Base-by-base conservation (phyloP, 2,329 filamentous ascomycete genomes). In the Ambrosiella cleistominuta region DNA sequence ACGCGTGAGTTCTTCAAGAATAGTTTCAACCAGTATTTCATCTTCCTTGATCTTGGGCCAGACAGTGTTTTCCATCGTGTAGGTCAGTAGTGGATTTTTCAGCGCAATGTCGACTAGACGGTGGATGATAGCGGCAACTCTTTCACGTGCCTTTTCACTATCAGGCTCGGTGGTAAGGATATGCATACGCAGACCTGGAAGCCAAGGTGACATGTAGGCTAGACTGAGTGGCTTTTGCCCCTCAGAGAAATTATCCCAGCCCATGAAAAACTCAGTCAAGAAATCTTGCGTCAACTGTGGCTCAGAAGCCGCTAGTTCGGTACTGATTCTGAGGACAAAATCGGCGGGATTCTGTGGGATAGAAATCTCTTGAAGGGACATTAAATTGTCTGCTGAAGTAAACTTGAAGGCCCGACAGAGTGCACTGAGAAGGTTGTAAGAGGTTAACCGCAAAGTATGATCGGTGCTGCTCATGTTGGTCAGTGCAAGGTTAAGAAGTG, bases 201-300 rank as follows among this genome's bases (percentile, higher is more conserved):
- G 70, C 82, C 82, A 86, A 1, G 82, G 82, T 5, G 81, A 79
- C 78, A 86, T 83, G 65, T 86, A 86, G 5, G 81, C 77, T 37
- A 86, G 71, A 63, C 81, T 83, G 27, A 85, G 66, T 0, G 81
- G 79, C 63, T 82, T 80, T 65, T 86, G 82, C 58, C 83, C 78
- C 39, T 82, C 78, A 1, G 79, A 76, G 63, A 85, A 82, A 64
- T 81, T 83, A 63, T 83, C 81, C 82, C 82, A 86, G 15, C 82
- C 80, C 27, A 84, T 80, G 60, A 86, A 85, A 65, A 86, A 86
- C 64, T 85, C 82, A n/a, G 82, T 84, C 44, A 86, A 65, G 64
- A 86, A 86, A 64, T 86, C 82, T 7, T 75, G 77, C 0, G 82
- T 85, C 7, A 86, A 72, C 63, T 84, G 81, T 19, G 82, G 80